Evolutionary conservation across 2,329 filamentous ascomycete species (phyloP).

Genomic region (Epichloe gansuensis): DNA sequence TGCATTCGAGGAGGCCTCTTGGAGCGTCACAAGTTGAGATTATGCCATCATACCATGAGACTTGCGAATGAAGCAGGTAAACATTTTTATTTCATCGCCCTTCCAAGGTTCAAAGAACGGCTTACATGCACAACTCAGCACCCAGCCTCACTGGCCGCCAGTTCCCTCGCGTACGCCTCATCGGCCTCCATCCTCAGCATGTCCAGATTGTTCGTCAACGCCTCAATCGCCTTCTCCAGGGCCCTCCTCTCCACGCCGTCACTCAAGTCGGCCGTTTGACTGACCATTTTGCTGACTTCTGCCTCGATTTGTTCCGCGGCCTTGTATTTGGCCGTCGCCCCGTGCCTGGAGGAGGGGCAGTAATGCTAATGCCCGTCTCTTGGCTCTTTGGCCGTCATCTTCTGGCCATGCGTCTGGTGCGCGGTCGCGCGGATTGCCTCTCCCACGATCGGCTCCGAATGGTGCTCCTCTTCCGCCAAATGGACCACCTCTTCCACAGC

Average conservation of each 20-base stretch:
- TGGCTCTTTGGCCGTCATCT: slow-evolving; percentile 9
- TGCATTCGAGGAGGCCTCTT: no score
- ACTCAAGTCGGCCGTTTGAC: slow-evolving; percentile 13
- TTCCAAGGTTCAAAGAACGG: no score
- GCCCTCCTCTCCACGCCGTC: slow-evolving; percentile 12
- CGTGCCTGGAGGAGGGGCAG: slow-evolving; percentile 11
- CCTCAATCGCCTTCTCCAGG: slow-evolving; percentile 25
- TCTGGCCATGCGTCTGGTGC: slow-evolving; percentile 24
- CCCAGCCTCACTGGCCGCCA: slow-evolving; percentile 15
- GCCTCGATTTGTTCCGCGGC: slow-evolving; percentile 23
- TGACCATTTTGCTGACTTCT: slow-evolving; percentile 20
- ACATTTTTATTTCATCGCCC: no score
- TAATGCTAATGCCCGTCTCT: background rate
- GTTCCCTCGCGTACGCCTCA: slow-evolving; percentile 32
- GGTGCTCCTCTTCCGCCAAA: slow-evolving; percentile 6
- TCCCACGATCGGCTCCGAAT: background rate
- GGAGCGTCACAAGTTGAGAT: no score
- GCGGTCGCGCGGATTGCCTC: slow-evolving; percentile 1
- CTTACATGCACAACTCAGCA: background rate
- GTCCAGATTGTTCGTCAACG: slow-evolving; percentile 26
- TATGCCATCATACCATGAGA: no score
- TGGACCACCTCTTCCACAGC: background rate
- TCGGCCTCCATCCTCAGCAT: slow-evolving; percentile 31
- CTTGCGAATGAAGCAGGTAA: no score
- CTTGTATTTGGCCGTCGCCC: slow-evolving; percentile 25